These are phyloP conservation scores for Penicillium sp. DNA, from an alignment of 2,329 filamentous ascomycete genomes.

Conservation along the genomic window DNA sequence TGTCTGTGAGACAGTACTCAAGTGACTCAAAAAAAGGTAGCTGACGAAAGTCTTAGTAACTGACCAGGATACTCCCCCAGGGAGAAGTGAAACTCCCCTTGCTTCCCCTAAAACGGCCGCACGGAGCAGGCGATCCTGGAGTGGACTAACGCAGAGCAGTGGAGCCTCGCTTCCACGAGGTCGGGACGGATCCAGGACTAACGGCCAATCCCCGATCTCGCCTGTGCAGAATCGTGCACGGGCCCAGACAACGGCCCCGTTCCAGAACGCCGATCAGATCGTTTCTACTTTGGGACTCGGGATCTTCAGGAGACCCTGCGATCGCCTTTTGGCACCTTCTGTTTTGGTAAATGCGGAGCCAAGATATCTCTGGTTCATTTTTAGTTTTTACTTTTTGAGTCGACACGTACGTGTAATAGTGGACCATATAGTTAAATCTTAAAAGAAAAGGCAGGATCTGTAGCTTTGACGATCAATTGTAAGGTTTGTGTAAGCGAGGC, in stretches of 20 bases:
- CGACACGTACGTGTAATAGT: not conserved
- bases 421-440: not conserved
- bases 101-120: conserved; percentile 4
- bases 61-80: not conserved
- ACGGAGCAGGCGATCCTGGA: conserved; percentile 23
- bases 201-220: conserved; percentile 19
- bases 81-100: not conserved
- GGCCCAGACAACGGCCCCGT: conserved; percentile 14
- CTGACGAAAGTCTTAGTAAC: not conserved
- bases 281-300: conserved; percentile 2
- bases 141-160: conserved; percentile 12
- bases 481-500: conserved; percentile 22
- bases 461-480: not conserved
- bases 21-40: not conserved
- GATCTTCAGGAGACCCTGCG: conserved; percentile 21
- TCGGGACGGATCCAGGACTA: conserved; percentile 13
- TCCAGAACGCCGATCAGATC: conserved; percentile 26
- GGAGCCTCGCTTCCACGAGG: conserved; percentile 28
- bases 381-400: too few species aligned
- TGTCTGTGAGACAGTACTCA: too few species aligned
- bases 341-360: not conserved
- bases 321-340: conserved; percentile 10
- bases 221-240: conserved; percentile 22
- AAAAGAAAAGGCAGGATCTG: not conserved
- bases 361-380: too few species aligned